Conservation (phyloP, 352 stramenopile genomes). For the Phytophthora colocasiae region DNA sequence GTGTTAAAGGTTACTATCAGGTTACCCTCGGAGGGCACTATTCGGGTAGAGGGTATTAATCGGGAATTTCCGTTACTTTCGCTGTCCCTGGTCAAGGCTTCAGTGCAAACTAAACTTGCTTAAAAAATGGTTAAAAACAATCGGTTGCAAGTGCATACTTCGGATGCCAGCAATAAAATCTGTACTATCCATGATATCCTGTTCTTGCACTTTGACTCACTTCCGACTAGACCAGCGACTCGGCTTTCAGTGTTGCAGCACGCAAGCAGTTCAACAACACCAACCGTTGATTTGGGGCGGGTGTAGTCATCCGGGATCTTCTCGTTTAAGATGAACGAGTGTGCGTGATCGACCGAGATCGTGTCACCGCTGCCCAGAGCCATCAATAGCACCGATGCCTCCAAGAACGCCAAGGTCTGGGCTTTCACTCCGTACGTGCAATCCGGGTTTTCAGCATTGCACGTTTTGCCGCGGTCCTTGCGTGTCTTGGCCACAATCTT, state of each 20-base stretch:
- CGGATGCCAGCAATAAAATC: background rate
- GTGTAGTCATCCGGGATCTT: constrained; percentile 39
- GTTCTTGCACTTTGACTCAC: background rate
- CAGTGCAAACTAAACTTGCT: too few relatives aligned
- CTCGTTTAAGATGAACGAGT: constrained; percentile 44
- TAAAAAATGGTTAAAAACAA: too few relatives aligned
- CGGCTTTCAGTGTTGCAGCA: constrained; percentile 33
- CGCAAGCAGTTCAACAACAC: constrained; percentile 23
- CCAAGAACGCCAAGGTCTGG: constrained; percentile 31
- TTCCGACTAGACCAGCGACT: constrained; percentile 28
- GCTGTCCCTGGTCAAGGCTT: background rate
- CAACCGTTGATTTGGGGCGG: constrained; percentile 15
- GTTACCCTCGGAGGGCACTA: too few relatives aligned
- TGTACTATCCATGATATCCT: background rate
- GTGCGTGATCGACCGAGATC: constrained; percentile 37
- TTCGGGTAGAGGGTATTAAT: too few relatives aligned
- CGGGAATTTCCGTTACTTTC: too few relatives aligned
- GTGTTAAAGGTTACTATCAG: too few relatives aligned
- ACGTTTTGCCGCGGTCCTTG: constrained; percentile 32
- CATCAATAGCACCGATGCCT: constrained; percentile 35
- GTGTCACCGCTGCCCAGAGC: constrained; percentile 25
- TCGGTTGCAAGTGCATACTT: background rate
- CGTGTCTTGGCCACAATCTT: constrained; percentile 32
- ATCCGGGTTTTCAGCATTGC: constrained; percentile 38
- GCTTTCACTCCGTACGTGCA: constrained; percentile 33